Evolutionary conservation across 1,284 basidiomycete species (phyloP), one percentile per base, ranked within the genome.

Genomic region (Ganoderma sinense): DNA sequence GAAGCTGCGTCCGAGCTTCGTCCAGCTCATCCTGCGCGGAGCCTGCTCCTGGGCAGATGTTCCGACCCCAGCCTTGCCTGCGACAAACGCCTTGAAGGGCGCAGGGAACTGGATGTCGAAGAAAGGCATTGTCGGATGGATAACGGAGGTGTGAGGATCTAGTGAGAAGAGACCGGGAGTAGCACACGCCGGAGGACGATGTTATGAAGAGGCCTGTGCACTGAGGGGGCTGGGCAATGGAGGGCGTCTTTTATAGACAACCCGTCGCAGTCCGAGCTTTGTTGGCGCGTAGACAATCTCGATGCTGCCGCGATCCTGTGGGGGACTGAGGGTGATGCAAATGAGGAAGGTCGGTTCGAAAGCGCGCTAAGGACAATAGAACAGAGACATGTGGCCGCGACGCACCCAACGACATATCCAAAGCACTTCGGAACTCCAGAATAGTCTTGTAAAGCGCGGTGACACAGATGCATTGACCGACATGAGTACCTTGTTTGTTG

Each of bases 1-100:
- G n/a, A 61, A 61, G 59, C 59, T 61, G 36, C 40, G 59, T 18
- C 59, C 40, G n/a, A 61, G 40, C 29, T 40, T 61, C 36, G 40
- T 61, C 59, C 59, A 61, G n/a, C 59, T 26, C 13, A 29, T 61
- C 20, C 20, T 61, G 36, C 59, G 23, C 26, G 59, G 39, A 61
- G 59, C 40, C 23, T 43, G 59, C 40, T 61, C 59, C 36, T 26
- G 59, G 59, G n/a, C n/a, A 29, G 59, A 43, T 16, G 59, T 26
- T 18, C 23, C 39, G 1, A 23, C 40, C 36, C n/a, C n/a, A 39
- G n/a, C 23, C 40, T 61, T 61, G 59, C 39, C 23, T 26, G 40
- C 11, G 36, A 40, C 23, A 13, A 61, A 61, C 13, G 36, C 36
- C 59, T 40, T 61, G 59, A 41, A 41, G 23, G 59, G 59, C 16